Percentiles rank a stretch among this genome's conserved stretches.
Evolutionary conservation across 2,329 filamentous ascomycete species (phyloP).

Genomic region (Alternaria gansuensis): DNA sequence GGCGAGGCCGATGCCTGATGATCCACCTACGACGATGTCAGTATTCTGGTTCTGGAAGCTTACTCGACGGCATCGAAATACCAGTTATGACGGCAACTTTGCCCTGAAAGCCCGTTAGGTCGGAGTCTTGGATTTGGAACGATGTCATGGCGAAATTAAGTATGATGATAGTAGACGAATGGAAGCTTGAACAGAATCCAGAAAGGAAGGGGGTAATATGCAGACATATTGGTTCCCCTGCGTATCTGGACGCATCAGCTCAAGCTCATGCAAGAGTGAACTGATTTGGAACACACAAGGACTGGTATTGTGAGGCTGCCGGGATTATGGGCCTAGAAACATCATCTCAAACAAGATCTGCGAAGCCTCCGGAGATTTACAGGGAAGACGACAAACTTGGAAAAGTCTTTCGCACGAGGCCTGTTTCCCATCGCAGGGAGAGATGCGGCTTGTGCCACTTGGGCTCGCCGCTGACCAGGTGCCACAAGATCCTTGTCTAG

Average conservation of each 20-base stretch:
- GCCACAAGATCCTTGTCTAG: not conserved
- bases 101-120: constrained; percentile 31
- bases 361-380: constrained; percentile 6
- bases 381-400: constrained; percentile 7
- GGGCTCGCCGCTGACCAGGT: not conserved
- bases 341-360: constrained; percentile 14
- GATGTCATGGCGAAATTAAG: constrained; percentile 27
- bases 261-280: constrained; percentile 6
- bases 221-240: constrained; percentile 1
- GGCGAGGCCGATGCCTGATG: constrained; percentile 67
- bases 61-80: constrained; percentile 13
- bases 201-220: constrained; percentile 15
- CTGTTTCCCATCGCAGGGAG: constrained; percentile 16
- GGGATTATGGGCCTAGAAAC: constrained; percentile 5
- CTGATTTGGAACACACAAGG: constrained; percentile 5
- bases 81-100: constrained; percentile 37
- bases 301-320: constrained; percentile 8
- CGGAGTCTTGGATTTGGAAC: constrained; percentile 34
- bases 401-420: not conserved
- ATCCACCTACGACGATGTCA: constrained; percentile 56
- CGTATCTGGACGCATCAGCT: not conserved
- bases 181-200: not conserved
- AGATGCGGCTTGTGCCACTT: constrained; percentile 1
- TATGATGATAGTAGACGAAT: constrained; percentile 7
- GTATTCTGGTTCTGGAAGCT: not conserved